These are phyloP conservation scores for Ricinus communis DNA, from an alignment of 345 rosid species.

Conservation along the genomic window DNA sequence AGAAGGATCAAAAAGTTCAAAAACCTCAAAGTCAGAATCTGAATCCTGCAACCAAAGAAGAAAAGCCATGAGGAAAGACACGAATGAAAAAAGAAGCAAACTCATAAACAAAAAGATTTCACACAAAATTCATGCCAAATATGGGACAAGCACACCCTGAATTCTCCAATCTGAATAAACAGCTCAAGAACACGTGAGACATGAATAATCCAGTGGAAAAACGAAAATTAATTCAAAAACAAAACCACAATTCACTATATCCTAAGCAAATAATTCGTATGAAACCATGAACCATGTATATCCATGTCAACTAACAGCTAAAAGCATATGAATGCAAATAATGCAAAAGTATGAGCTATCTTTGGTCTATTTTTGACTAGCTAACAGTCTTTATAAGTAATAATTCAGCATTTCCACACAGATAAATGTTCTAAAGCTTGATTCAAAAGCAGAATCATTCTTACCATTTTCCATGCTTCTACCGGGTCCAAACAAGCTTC, in stretches of 20 bases:
- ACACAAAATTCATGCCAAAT: background rate
- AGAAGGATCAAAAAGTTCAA: constrained; percentile 69
- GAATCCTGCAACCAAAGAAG: constrained; percentile 49
- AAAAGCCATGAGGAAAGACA: background rate
- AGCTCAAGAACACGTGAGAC: background rate
- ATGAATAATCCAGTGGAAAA: background rate
- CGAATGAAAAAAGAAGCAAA: background rate
- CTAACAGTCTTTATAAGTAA: background rate
- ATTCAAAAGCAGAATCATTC: background rate
- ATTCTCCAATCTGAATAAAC: background rate
- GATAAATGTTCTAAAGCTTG: background rate
- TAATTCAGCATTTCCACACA: background rate
- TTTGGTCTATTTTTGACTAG: constrained; percentile 1
- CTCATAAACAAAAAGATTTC: background rate
- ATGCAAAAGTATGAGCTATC: too few relatives aligned
- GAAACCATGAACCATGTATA: background rate
- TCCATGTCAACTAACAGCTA: background rate
- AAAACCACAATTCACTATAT: background rate
- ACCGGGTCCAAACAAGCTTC: background rate
- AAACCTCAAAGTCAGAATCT: constrained; percentile 42
- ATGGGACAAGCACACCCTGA: too few relatives aligned
- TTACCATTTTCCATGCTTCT: background rate
- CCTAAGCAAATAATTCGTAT: background rate
- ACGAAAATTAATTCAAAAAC: background rate
- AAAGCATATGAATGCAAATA: too few relatives aligned